Base-by-base conservation (phyloP, 371 early-diverging fungal genomes). In the Syncephalis fuscata region DNA sequence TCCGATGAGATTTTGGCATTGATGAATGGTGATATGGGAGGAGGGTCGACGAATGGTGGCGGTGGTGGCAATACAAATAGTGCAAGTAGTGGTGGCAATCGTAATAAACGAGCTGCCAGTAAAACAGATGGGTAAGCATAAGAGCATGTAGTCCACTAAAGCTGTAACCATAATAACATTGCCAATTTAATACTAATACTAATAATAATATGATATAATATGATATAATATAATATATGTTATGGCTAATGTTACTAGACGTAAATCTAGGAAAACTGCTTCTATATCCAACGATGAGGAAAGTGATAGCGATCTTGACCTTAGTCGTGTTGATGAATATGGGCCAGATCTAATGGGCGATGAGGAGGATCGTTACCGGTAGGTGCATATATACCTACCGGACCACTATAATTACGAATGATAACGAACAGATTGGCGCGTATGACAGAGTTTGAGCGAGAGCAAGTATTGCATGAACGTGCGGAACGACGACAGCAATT, bases 261-360 rank as follows among this genome's bases (percentile, higher is more conserved):
- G 32, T 32, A 32, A 32, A 32, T 32, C 32, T 7, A 32, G 32
- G 32, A 32, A 32, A 32, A 32, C 32, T 32, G 57, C 41, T 57
- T 57, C 2, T 54, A 56, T 44, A 41, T 63, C 59, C 21, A 71
- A 68, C 20, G 65, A 64, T 25, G 70, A 65, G 17, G 59, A 53
- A 10, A 59, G 50, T 16, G 59, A 50, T 23, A 67, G 65, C 26
- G 65, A 70, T 21, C 71, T 68, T 39, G 72, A 78, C 23, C 72
- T 66, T 36, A 72, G 69, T 37, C 70, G 67, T 5, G 56, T 78
- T 16, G 83, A 84, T 49, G 76, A 77, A 53, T 85, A 82, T 63
- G 84, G 78, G 7, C 73, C 76, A 4, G 83, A 85, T 49, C 59
- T 76, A 45, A 82, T 79, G 65, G 79, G 78, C 45, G 80, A 83